Conservation (phyloP, 306 rosid genomes). For the Purshia tridentata region DNA sequence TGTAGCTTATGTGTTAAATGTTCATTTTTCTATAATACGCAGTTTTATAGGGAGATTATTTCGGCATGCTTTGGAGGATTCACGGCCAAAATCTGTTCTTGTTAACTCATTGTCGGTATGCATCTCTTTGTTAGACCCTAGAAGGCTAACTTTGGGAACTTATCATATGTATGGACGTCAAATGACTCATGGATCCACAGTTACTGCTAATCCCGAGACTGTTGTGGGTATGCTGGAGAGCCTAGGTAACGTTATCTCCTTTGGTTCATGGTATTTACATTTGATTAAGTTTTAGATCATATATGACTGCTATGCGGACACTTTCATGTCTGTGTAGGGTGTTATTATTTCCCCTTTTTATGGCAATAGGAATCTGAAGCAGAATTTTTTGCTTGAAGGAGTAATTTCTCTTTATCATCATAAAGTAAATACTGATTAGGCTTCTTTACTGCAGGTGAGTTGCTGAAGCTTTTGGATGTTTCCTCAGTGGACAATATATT, state of each 20-base stretch:
- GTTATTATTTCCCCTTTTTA: neutral
- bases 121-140: constrained; percentile 95
- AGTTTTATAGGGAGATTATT: constrained; percentile 93
- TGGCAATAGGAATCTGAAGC: neutral
- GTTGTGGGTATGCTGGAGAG: constrained; percentile 98
- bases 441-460: constrained; percentile 59
- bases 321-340: neutral
- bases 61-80: constrained; percentile 83
- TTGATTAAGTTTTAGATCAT: neutral
- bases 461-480: constrained; percentile 79
- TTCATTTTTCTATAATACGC: constrained; percentile 29
- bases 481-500: constrained; percentile 64
- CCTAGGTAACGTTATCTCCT: constrained; percentile 53
- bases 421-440: constrained; percentile 14
- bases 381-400: neutral
- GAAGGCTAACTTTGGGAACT: constrained; percentile 65
- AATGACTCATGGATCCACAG: constrained; percentile 53
- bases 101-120: constrained; percentile 87
- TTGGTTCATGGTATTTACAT: neutral
- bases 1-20: constrained; percentile 14
- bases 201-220: constrained; percentile 79
- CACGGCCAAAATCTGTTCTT: constrained; percentile 92
- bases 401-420: neutral
- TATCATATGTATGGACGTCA: constrained; percentile 73
- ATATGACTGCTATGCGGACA: neutral